Base-by-base conservation (phyloP, 768 basidiomycete species). In the Cystobasidium tubakii region DNA sequence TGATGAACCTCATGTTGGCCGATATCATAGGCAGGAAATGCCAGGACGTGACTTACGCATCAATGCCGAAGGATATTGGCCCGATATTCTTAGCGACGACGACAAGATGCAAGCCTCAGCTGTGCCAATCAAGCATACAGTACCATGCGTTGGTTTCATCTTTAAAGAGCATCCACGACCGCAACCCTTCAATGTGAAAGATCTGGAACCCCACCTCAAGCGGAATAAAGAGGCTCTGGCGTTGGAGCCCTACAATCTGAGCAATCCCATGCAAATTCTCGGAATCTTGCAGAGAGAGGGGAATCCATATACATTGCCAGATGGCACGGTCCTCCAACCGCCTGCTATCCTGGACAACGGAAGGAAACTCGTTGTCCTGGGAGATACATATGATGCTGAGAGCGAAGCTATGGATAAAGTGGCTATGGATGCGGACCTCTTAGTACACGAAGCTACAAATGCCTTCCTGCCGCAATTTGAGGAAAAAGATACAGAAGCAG, bases 371-470 rank as follows among this genome's bases (percentile, higher is more conserved):
- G 88, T 88, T 29, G 84, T 92, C 57, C 83, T 92, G 3, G 91
- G 91, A 0, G 90, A 92, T 79, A 91, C 90, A 0, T 86, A 82
- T 75, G 87, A 92, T 77, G 84, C 82, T 21, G 76, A 63, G 6
- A 71, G 69, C 25, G 53, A 88, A 0, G 84, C 85, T 3, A 54
- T 75, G 31, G 78, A 83, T n/a, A 86, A 86, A 12, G 9, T 72
- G 43, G 36, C 84, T 90, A 80, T 81, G 79, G 86, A 86, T 66
- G 86, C 88, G 34, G 86, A 87, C 33, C 83, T 92, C n/a, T 84
- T 92, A 23, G 83, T 92, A n/a, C 92, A 93, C 80, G 91, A 93
- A 81, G 87, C 88, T 0, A 91, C 90, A 1, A 90, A 92, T 78
- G 87, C 88, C 0, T 85, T 84, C 76, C 86, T 93, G 43, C 87